Evolutionary conservation across 768 basidiomycete genomes (phyloP).

Genomic region (Infundibulicybe gibba): DNA sequence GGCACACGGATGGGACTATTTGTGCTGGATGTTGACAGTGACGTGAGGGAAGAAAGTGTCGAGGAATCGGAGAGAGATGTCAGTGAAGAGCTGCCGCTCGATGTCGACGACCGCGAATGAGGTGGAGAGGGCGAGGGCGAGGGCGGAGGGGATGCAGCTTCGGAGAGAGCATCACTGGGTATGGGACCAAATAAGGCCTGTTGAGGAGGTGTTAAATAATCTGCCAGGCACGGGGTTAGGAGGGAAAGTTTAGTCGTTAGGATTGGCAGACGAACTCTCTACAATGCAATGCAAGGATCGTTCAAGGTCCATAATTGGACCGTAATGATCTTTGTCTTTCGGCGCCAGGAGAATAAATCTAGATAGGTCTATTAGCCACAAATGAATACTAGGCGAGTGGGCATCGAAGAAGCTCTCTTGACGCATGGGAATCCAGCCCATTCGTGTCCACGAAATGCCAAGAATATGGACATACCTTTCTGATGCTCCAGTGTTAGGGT

Average conservation of each 20-base stretch:
- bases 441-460: neutral
- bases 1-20: constrained; percentile 17
- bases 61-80: constrained; percentile 25
- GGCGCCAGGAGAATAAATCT: constrained; percentile 75
- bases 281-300: constrained; percentile 68
- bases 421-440: neutral
- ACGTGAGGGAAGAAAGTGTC: constrained; percentile 25
- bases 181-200: constrained; percentile 65
- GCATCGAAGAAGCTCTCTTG: neutral
- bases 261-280: constrained; percentile 46
- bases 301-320: constrained; percentile 80
- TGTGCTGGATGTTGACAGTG: constrained; percentile 18
- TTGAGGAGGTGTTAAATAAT: constrained; percentile 65
- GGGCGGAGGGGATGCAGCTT: constrained; percentile 30
- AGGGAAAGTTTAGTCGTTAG: neutral
- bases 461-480: constrained; percentile 50
- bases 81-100: constrained; percentile 18
- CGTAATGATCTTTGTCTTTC: constrained; percentile 84
- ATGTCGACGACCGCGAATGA: constrained; percentile 28
- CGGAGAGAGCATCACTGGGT: constrained; percentile 44
- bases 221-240: constrained; percentile 28
- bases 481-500: constrained; percentile 65
- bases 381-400: neutral
- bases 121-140: constrained; percentile 36
- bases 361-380: neutral